phyloP scores from a whole-genome alignment of 1,139 yeast species.

The Magnusiomyces clavatus region DNA sequence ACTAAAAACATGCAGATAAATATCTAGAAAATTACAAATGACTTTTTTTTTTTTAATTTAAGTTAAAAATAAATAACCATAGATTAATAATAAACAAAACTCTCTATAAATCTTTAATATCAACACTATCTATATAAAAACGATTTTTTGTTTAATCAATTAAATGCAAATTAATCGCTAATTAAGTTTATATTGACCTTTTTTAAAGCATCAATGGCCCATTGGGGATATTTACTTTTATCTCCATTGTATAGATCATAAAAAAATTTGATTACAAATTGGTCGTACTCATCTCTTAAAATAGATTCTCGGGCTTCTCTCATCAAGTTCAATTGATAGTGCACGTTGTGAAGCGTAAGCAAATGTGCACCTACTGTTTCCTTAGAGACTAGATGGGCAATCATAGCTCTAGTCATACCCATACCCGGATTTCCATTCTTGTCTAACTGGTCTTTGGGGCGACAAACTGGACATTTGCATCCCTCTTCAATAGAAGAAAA shows the following conservation, averaged over 20 bases:
- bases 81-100: background rate
- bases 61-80: too few species aligned
- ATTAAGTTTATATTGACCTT: conserved; percentile 31
- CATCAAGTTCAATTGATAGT: conserved; percentile 39
- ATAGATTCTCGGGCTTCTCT: conserved; percentile 35
- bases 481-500: conserved; percentile 34
- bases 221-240: conserved; percentile 30
- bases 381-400: conserved; percentile 34
- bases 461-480: conserved; percentile 37
- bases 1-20: too few species aligned
- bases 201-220: conserved; percentile 37
- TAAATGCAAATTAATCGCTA: conserved; percentile 2
- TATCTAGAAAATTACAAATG: too few species aligned
- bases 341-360: conserved; percentile 37
- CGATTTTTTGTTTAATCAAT: background rate
- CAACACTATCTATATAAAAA: background rate
- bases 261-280: conserved; percentile 34
- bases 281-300: conserved; percentile 33
- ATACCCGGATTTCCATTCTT: conserved; percentile 24
- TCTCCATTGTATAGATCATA: conserved; percentile 30
- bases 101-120: background rate
- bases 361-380: conserved; percentile 40
- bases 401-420: conserved; percentile 34
- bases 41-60: too few species aligned
- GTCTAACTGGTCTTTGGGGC: conserved; percentile 21